phyloP scores from a whole-genome alignment of 2,329 filamentous ascomycete genomes.

The Pseudocercospora eumusae region DNA sequence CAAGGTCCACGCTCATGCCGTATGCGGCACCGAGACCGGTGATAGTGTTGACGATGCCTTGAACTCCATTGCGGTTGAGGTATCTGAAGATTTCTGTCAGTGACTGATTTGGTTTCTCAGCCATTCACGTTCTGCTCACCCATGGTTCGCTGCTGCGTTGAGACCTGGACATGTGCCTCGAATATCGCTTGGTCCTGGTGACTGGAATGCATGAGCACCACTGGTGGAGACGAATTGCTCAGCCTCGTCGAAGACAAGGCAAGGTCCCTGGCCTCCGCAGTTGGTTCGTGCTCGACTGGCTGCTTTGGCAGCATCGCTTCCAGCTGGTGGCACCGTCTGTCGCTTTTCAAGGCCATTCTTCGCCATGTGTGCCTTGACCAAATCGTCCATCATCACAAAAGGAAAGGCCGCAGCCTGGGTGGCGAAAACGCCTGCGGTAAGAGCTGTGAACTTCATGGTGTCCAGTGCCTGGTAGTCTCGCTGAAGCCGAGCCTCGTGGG shows the following conservation, averaged over 20 bases:
- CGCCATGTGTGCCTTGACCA: not conserved
- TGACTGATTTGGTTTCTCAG: not conserved
- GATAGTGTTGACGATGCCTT: slow-evolving; percentile 18
- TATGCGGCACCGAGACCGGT: slow-evolving; percentile 32
- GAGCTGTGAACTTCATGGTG: slow-evolving; percentile 21
- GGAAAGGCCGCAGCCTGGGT: slow-evolving; percentile 18
- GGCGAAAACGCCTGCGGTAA: slow-evolving; percentile 15
- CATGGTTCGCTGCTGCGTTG: slow-evolving; percentile 31
- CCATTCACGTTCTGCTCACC: slow-evolving; percentile 17
- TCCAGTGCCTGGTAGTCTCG: not conserved
- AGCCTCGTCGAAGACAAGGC: slow-evolving; percentile 12
- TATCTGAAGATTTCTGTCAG: not conserved
- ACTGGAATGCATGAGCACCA: slow-evolving; percentile 14
- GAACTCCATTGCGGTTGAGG: slow-evolving; percentile 17
- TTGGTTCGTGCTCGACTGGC: slow-evolving; percentile 15
- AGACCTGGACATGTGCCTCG: slow-evolving; percentile 31
- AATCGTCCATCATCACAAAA: slow-evolving; percentile 10
- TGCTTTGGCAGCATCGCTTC: slow-evolving; percentile 7
- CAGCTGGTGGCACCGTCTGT: slow-evolving; percentile 13
- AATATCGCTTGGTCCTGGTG: slow-evolving; percentile 25
- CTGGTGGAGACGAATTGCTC: slow-evolving; percentile 19
- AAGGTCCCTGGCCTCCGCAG: slow-evolving; percentile 16
- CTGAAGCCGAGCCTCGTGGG: not conserved
- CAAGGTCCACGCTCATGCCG: slow-evolving; percentile 34
- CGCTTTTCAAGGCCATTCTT: slow-evolving; percentile 14